Conservation (phyloP, 805 yeast species). For the Wickerhamomyces mucosus region DNA sequence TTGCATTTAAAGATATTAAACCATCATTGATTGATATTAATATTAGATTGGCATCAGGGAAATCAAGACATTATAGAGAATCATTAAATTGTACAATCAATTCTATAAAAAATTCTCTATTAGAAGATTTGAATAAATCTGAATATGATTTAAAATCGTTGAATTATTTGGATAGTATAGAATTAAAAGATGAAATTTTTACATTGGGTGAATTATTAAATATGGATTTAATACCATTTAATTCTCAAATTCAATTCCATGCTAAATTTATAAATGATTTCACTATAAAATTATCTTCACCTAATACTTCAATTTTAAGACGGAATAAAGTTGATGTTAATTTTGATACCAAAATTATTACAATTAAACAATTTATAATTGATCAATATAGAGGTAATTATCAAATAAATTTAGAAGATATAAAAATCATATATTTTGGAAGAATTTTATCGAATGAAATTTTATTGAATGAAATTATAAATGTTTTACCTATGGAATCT, state of each 20-base stretch:
- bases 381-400: constrained; percentile 15
- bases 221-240: constrained; percentile 26
- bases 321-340: constrained; percentile 7
- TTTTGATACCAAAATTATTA: constrained; percentile 12
- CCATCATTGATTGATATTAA: constrained; percentile 12
- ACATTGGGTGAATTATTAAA: constrained; percentile 21
- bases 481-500: constrained; percentile 2
- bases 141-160: constrained; percentile 8
- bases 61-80: constrained; percentile 7
- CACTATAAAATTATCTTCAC: constrained; percentile 18
- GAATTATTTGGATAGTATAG: constrained; percentile 14
- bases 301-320: constrained; percentile 10
- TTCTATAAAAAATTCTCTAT: constrained; percentile 10
- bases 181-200: constrained; percentile 9
- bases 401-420: constrained; percentile 11
- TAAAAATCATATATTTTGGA: constrained; percentile 20
- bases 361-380: constrained; percentile 17
- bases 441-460: constrained; percentile 12
- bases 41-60: constrained; percentile 13
- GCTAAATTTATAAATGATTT: constrained; percentile 16
- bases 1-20: constrained; percentile 3
- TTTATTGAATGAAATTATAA: constrained; percentile 10
- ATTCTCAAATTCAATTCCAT: constrained; percentile 18
- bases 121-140: constrained; percentile 9
- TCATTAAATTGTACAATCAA: constrained; percentile 7